Percentiles rank a stretch among this genome's conserved stretches.
These are phyloP conservation scores for Penicillium tannophilum DNA, from an alignment of 495 filamentous ascomycete genomes.

Conservation along the genomic window DNA sequence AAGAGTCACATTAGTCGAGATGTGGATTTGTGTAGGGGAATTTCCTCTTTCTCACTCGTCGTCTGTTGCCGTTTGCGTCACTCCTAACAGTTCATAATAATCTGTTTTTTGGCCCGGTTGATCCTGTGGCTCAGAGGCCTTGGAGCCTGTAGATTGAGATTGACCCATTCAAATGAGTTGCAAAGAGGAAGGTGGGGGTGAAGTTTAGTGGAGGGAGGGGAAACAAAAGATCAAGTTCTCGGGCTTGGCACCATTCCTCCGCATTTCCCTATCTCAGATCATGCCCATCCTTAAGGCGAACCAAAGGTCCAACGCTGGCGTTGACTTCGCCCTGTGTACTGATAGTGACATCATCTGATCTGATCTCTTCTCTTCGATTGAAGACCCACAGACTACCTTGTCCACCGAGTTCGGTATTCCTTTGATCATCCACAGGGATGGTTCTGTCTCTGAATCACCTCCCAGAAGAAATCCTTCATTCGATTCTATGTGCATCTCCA, in stretches of 20 bases:
- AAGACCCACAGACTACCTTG: not conserved
- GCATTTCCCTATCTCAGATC: not conserved
- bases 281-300: constrained; percentile 8
- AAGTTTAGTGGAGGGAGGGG: no score
- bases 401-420: not conserved
- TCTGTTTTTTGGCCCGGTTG: constrained; percentile 62
- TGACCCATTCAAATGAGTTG: constrained; percentile 69
- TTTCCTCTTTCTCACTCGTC: constrained; percentile 69
- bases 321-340: constrained; percentile 11
- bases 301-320: constrained; percentile 14
- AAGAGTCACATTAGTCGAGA: constrained; percentile 1
- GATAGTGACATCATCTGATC: not conserved
- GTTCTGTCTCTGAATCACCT: constrained; percentile 48
- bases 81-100: constrained; percentile 86
- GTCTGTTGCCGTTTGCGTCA: constrained; percentile 70
- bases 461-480: constrained; percentile 75
- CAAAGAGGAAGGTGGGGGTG: constrained; percentile 1
- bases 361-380: not conserved
- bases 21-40: not conserved
- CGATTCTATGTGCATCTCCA: constrained; percentile 62
- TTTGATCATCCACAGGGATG: constrained; percentile 33
- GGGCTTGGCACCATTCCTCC: not conserved
- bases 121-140: constrained; percentile 23
- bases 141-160: constrained; percentile 64
- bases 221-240: not conserved